Conservation (phyloP, 257 asterid genomes). For the Schizonepeta tenuifolia region DNA sequence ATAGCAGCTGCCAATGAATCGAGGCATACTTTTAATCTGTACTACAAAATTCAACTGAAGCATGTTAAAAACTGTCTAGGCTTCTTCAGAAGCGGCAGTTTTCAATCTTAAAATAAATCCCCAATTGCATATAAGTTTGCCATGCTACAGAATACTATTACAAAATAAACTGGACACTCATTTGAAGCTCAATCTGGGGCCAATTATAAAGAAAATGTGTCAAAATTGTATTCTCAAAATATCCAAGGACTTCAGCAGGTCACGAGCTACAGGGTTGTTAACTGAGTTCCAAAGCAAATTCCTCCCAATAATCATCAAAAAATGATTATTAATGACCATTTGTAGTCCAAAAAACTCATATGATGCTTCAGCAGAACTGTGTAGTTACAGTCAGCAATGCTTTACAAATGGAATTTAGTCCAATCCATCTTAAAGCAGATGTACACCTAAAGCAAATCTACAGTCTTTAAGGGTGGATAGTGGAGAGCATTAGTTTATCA, state of each 20-base stretch:
- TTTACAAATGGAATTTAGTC: neutral
- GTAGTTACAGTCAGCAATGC: neutral
- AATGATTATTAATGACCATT: neutral
- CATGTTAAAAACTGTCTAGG: too few species aligned
- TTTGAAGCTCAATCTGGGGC: neutral
- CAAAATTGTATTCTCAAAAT: slow-evolving; percentile 1
- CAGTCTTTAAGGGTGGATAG: neutral
- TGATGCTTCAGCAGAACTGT: too few species aligned
- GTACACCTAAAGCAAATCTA: neutral
- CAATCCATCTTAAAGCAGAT: neutral
- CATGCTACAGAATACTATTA: neutral
- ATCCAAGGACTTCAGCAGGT: neutral
- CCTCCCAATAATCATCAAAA: neutral
- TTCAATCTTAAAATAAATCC: too few species aligned
- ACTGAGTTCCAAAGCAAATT: neutral
- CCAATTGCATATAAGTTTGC: too few species aligned
- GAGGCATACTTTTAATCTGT: neutral
- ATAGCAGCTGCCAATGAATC: neutral
- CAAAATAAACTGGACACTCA: neutral
- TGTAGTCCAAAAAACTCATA: neutral
- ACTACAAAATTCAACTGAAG: neutral
- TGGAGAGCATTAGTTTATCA: slow-evolving; percentile 5
- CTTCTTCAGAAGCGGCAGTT: too few species aligned
- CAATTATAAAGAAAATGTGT: slow-evolving; percentile 3
- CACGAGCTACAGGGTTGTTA: neutral